Base-by-base conservation (phyloP, 352 stramenopile species). In the Poterioochromonas sp. region DNA sequence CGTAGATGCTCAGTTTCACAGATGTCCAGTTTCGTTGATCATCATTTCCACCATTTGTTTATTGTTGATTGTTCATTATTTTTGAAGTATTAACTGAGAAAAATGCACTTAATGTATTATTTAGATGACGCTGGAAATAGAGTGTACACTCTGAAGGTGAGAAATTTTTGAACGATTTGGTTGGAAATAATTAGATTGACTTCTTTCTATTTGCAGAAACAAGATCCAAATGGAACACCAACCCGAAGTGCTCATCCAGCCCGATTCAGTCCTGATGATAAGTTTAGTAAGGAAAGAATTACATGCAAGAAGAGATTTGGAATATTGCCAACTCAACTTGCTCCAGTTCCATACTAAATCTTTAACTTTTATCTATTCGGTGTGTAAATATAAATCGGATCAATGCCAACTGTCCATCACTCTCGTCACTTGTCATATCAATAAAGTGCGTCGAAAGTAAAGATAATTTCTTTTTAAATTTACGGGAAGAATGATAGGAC, bases 81-180 rank as follows among this genome's bases (percentile, higher is more conserved):
- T n/a, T n/a, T n/a, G n/a, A n/a, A n/a, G n/a, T n/a, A n/a, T n/a
- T n/a, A 53, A 53, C 8, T 20, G 44, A 53, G 44, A 35, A 71
- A 71, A 44, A 99, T 99, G 95, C 94, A 99, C 87, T 90, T 99
- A 80, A 98, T 99, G 95, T 98, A 97, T 86, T 98, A 98, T 87
- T 83, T 96, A 54, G 92, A 96, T 82, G 86, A 84, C 29, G 88
- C 92, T 83, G 94, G 94, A 82, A 98, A 99, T 86, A 88, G 95
- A 69, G 92, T 98, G 29, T 99, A 99, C 88, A 98, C 95, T 80
- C 91, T 99, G 40, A 98, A 98, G 91, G 92, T 97, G 85, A 68
- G 87, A 80, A 71, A 26, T 54, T 32, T 40, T 32, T 53, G 26
- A 37, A 37, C 40, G 35, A 32, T 58, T n/a, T 51, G 34, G 40